Percentiles rank a stretch among this genome's conserved stretches.
phyloP scores from a whole-genome alignment of 73 alveolate genomes.

The Effrenium voratum region DNA sequence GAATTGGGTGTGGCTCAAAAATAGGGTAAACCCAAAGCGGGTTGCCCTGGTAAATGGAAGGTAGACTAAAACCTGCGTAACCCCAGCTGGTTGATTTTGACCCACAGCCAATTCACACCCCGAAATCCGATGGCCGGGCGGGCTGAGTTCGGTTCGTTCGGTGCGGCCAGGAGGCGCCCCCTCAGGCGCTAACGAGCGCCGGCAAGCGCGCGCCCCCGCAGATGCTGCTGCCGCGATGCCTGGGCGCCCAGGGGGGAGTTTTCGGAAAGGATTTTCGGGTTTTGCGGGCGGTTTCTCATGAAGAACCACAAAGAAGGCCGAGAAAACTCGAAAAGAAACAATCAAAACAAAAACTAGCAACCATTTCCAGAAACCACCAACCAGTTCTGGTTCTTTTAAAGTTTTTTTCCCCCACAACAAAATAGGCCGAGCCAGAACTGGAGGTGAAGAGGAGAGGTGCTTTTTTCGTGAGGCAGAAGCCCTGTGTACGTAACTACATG shows the following conservation, averaged over 20 bases:
- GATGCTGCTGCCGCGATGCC: constrained; percentile 24
- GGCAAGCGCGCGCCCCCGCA: neutral
- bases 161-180: neutral
- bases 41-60: too few relatives aligned
- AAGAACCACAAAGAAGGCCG: too few relatives aligned
- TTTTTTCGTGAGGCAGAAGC: neutral
- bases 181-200: neutral
- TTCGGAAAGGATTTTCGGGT: neutral
- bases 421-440: too few relatives aligned
- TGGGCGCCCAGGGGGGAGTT: neutral
- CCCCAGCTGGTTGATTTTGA: neutral
- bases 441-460: too few relatives aligned
- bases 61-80: neutral
- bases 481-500: neutral
- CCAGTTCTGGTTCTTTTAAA: too few relatives aligned
- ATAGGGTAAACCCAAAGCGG: too few relatives aligned
- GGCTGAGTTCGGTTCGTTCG: neutral
- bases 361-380: too few relatives aligned
- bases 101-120: neutral
- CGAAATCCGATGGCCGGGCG: neutral
- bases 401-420: too few relatives aligned
- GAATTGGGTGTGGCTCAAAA: too few relatives aligned
- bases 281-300: neutral
- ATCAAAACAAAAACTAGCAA: too few relatives aligned
- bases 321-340: too few relatives aligned